Evolutionary conservation across 257 asterid genomes (phyloP).

Genomic region (Solanum infundibuliforme): DNA sequence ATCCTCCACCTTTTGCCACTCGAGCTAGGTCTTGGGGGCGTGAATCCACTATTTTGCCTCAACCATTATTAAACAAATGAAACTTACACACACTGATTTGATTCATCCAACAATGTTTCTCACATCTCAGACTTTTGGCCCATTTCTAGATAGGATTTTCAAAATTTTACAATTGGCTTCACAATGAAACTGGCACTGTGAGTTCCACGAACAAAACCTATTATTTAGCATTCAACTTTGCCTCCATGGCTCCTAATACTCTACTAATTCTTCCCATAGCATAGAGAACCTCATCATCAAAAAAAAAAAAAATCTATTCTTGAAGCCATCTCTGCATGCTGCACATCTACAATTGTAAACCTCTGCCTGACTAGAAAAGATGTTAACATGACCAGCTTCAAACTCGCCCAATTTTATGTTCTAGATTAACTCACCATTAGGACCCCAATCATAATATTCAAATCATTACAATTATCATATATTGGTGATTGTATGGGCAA

Average conservation of each 20-base stretch:
- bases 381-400: too few relatives aligned
- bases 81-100: background rate
- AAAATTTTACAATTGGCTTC: background rate
- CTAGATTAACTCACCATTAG: too few relatives aligned
- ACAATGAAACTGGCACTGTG: background rate
- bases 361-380: too few relatives aligned
- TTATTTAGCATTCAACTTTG: background rate
- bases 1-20: too few relatives aligned
- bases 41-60: background rate
- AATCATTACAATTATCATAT: too few relatives aligned
- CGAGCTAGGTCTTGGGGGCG: too few relatives aligned
- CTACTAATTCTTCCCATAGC: background rate
- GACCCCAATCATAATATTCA: too few relatives aligned
- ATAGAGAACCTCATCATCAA: background rate
- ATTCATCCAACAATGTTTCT: background rate
- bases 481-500: too few relatives aligned
- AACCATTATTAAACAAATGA: background rate
- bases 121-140: background rate
- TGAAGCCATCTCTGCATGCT: too few relatives aligned
- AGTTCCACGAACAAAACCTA: background rate
- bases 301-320: background rate
- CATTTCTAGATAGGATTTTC: background rate
- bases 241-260: background rate
- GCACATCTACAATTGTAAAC: too few relatives aligned
- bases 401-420: too few relatives aligned